These are phyloP conservation scores for Gaeumannomyces tritici DNA, from an alignment of 2,329 filamentous ascomycete genomes.

Conservation along the genomic window DNA sequence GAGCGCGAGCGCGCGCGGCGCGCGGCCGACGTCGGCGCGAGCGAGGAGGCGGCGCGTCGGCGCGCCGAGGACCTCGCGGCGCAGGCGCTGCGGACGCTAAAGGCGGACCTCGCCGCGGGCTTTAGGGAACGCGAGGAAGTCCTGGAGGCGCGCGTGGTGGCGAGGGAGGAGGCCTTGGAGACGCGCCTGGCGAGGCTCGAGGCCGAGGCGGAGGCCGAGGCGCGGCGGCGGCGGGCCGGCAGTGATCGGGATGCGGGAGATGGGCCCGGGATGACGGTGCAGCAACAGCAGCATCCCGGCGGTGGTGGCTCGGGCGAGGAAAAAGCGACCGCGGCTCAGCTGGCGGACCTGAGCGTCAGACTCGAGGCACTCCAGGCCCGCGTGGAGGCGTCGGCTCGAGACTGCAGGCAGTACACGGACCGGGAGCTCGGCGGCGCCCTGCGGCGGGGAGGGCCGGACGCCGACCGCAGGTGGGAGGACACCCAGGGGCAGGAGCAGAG, in stretches of 20 bases:
- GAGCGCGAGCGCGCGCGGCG: not conserved
- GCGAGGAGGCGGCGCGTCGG: not conserved
- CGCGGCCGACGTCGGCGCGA: no score
- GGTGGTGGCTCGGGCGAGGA: not conserved
- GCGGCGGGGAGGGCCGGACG: not conserved
- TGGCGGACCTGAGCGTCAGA: not conserved
- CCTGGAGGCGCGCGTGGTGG: not conserved
- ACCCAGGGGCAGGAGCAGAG: not conserved
- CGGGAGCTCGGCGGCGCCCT: not conserved
- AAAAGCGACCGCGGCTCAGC: not conserved
- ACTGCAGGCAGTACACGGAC: no score
- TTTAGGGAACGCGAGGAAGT: no score
- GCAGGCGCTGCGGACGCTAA: not conserved
- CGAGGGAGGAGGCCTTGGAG: not conserved
- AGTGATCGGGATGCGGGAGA: not conserved
- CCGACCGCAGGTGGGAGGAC: not conserved
- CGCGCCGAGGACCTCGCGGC: no score
- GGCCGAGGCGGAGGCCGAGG: not conserved
- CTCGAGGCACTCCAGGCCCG: not conserved
- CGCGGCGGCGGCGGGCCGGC: no score
- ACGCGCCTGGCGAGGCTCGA: not conserved
- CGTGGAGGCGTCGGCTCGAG: not conserved
- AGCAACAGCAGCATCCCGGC: no score
- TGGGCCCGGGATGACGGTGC: not conserved
- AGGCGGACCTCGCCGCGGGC: not conserved